phyloP scores from a whole-genome alignment of 768 basidiomycete species.

The Tephrocybe rancida region DNA sequence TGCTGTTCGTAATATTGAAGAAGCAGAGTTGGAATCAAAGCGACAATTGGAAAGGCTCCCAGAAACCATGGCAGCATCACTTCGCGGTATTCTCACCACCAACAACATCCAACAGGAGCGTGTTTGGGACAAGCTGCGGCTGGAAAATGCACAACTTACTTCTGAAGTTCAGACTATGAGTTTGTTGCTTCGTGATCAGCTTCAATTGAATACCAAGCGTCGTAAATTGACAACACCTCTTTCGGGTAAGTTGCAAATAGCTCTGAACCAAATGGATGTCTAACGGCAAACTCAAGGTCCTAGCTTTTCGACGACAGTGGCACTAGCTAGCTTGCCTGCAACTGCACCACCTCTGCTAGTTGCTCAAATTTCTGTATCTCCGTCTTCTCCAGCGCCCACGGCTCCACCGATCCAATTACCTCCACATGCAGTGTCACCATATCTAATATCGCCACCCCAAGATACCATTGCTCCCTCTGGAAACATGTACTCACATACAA shows the following conservation, averaged over 20 bases:
- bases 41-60: slow-evolving; percentile 22
- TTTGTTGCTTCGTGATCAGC: not conserved
- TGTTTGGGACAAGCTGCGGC: not conserved
- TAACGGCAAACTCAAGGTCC: not conserved
- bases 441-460: not conserved
- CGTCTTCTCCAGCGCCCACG: not conserved
- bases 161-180: not conserved
- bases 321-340: too few species aligned
- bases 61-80: slow-evolving; percentile 17
- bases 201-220: not conserved
- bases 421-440: not conserved
- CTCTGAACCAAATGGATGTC: not conserved
- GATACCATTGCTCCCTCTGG: not conserved
- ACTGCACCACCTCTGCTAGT: too few species aligned
- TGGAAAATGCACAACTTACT: not conserved
- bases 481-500: not conserved
- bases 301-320: too few species aligned
- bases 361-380: too few species aligned
- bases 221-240: not conserved
- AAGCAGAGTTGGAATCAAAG: not conserved
- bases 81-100: slow-evolving; percentile 17
- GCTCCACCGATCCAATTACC: not conserved
- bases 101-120: slow-evolving; percentile 3
- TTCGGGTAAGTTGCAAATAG: too few species aligned
- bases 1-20: not conserved